These are phyloP conservation scores for Fistulifera pelliculosa DNA, from an alignment of 108 stramenopile genomes.

Conservation along the genomic window DNA sequence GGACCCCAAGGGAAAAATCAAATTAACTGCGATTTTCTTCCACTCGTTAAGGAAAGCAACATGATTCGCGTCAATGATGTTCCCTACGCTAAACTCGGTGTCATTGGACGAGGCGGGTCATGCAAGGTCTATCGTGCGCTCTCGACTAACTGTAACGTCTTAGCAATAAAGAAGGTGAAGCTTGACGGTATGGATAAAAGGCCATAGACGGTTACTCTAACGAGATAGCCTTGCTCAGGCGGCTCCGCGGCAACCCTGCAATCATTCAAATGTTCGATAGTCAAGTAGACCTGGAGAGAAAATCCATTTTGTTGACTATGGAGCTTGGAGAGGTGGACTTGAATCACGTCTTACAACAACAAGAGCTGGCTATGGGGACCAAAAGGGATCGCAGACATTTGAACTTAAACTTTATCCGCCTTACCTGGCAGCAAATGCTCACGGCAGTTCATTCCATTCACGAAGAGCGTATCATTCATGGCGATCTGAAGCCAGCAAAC, in stretches of 20 bases:
- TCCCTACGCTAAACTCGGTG: conserved; percentile 84
- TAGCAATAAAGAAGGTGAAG: conserved; percentile 96
- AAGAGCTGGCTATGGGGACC: conserved; percentile 26
- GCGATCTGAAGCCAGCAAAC: conserved; percentile 86
- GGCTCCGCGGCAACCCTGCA: conserved; percentile 80
- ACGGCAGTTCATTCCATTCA: conserved; percentile 96
- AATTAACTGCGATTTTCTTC: conserved; percentile 51
- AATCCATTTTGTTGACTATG: conserved; percentile 86
- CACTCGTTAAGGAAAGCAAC: conserved; percentile 71
- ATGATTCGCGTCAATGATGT: conserved; percentile 71
- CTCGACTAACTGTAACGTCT: conserved; percentile 61
- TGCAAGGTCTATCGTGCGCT: conserved; percentile 92
- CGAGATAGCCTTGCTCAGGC: conserved; percentile 88
- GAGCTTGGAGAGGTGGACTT: conserved; percentile 96
- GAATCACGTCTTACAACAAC: conserved; percentile 84
- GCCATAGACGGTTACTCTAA: conserved; percentile 93
- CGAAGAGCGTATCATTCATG: conserved; percentile 94
- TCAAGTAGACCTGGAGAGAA: conserved; percentile 77
- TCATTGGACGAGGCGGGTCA: conserved; percentile 96
- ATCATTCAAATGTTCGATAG: conserved; percentile 91
- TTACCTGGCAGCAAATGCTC: conserved; percentile 99
- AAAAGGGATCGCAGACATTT: conserved; percentile 22
- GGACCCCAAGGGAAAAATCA: background rate
- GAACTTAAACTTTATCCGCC: conserved; percentile 93
- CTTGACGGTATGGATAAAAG: conserved; percentile 74